Percentiles rank a stretch among this genome's conserved stretches.
These are phyloP conservation scores for Conoideocrella luteorostrata DNA, from an alignment of 2,329 filamentous ascomycete genomes.

Conservation along the genomic window DNA sequence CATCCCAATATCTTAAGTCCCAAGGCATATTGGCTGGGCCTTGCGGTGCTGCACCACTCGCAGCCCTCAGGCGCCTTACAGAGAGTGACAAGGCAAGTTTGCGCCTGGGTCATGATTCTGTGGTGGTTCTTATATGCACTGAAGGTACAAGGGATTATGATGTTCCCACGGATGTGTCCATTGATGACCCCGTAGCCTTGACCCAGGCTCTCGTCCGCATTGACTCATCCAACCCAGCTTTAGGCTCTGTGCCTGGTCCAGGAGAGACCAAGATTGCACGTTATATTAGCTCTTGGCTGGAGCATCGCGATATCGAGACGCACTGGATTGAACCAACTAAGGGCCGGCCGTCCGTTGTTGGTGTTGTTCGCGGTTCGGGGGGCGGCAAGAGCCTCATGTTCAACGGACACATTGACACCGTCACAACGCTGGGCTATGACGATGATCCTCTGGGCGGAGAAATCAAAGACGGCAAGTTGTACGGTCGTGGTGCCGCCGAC, in stretches of 20 bases:
- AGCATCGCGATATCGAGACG: constrained; percentile 43
- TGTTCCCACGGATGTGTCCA: constrained; percentile 32
- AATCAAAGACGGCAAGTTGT: constrained; percentile 31
- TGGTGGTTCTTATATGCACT: constrained; percentile 61
- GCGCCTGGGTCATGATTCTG: constrained; percentile 38
- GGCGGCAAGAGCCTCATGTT: constrained; percentile 43
- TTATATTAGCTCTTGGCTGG: constrained; percentile 43
- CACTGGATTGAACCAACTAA: constrained; percentile 40
- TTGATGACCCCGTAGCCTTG: constrained; percentile 34
- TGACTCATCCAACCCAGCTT: constrained; percentile 40
- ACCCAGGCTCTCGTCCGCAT: constrained; percentile 41
- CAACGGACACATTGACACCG: constrained; percentile 48
- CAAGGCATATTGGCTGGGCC: constrained; percentile 49
- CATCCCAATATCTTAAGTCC: constrained; percentile 45
- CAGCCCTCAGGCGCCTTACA: constrained; percentile 47
- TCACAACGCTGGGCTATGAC: constrained; percentile 40
- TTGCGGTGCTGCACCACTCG: constrained; percentile 54
- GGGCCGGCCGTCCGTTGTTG: constrained; percentile 45
- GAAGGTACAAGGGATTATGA: constrained; percentile 48
- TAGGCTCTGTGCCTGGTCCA: constrained; percentile 33
- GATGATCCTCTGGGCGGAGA: constrained; percentile 37
- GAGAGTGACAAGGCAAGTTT: constrained; percentile 26
- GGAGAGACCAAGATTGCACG: constrained; percentile 40
- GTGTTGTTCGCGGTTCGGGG: constrained; percentile 38
- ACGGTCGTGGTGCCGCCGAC: constrained; percentile 41